Base-by-base conservation (phyloP, 345 rosid genomes). In the Passiflora organensis region DNA sequence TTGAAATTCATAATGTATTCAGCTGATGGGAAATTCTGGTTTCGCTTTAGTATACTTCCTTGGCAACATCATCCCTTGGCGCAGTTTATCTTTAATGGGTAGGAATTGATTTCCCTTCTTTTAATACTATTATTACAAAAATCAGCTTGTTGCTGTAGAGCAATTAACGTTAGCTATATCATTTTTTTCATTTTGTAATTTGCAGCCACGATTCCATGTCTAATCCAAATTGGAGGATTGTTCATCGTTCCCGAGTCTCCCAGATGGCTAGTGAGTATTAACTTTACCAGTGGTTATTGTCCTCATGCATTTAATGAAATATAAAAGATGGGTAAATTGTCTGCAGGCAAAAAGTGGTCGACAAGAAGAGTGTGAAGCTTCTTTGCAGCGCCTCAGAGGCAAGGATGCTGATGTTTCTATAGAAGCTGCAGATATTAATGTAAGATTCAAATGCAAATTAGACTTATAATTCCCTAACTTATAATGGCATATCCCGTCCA, bases 231-330 rank as follows among this genome's bases (percentile, higher is more conserved):
- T 11, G 2, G 60, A 12, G 68, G 72, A 48, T 34, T 76, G 19
- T 65, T 60, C 45, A 71, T 76, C 64, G 56, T 76, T 51, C 79
- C 84, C 0, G 84, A 79, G 63, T 79, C 84, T 32, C 84, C 84
- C 28, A 71, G 84, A 60, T 79, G 81, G 81, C 64, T 79, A 77
- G 81, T 79, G 34, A 68, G 77, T 62, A 42, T 49, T 10, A 13
- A 6, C 3, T 0, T 16, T 10, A 4, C 23, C 38, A 17, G 23
- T 12, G 2, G 50, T 17, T 14, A 12, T 6, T 2, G 9, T 0
- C 1, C 5, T 1, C 18, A 32, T 21, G 44, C 6, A 14, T 32
- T 13, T 32, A 10, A 10, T 3, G 10, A 36, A 23, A 20, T 6
- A 20, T 20, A 47, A 67, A 28, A 24, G 19, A 39, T 10, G 47